Conservation (phyloP, 1,284 basidiomycete genomes). For the Amylostereum areolatum region DNA sequence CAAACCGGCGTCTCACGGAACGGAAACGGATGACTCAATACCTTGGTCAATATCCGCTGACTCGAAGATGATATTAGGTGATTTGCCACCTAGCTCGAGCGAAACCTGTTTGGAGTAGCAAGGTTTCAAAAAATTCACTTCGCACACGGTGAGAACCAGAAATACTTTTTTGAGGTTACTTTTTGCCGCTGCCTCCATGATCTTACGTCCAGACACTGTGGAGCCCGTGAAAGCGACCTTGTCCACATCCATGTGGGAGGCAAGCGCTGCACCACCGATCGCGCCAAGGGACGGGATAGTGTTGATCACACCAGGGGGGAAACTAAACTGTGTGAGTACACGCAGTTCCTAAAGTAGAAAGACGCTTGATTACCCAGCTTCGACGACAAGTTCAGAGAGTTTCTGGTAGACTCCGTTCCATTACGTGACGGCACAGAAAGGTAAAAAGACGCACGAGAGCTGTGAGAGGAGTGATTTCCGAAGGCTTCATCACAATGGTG, state of each 20-base stretch:
- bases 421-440: background rate
- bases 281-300: slow-evolving; percentile 78
- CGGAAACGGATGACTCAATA: background rate
- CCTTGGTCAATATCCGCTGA: slow-evolving; percentile 82
- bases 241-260: slow-evolving; percentile 74
- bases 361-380: slow-evolving; percentile 60
- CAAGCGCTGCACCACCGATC: slow-evolving; percentile 80
- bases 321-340: slow-evolving; percentile 37
- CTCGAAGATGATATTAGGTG: slow-evolving; percentile 83
- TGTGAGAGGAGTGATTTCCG: slow-evolving; percentile 87
- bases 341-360: slow-evolving; percentile 8
- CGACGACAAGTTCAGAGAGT: slow-evolving; percentile 73
- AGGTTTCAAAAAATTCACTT: too few species aligned
- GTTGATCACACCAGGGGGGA: slow-evolving; percentile 92
- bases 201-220: slow-evolving; percentile 84
- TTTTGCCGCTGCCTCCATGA: slow-evolving; percentile 90
- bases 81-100: slow-evolving; percentile 93
- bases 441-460: slow-evolving; percentile 52
- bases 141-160: background rate
- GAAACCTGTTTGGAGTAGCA: slow-evolving; percentile 51
- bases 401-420: slow-evolving; percentile 36
- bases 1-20: background rate
- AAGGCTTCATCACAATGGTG: slow-evolving; percentile 89
- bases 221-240: slow-evolving; percentile 83
- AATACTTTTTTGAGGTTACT: slow-evolving; percentile 84